Evolutionary conservation across 495 filamentous ascomycete genomes (phyloP), one percentile per base, ranked within the genome.

Genomic region (Xylaria palmicola): DNA sequence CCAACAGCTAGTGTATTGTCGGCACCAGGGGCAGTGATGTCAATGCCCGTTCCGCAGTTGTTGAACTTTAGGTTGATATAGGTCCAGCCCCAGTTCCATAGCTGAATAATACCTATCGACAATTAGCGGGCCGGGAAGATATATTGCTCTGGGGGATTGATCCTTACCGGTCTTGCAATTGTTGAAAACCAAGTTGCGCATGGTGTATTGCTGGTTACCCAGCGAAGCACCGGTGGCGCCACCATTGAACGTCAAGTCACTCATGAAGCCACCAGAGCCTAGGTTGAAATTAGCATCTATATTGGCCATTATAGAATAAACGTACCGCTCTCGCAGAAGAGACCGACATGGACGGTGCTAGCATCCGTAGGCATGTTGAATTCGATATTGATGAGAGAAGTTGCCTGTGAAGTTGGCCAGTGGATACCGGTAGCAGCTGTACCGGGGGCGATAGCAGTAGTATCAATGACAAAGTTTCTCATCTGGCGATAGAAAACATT

Each of bases 161-260:
- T 26, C n/a, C 53, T 56, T 44, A 56, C 56, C 75, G 17, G 77
- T 79, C 60, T 87, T 79, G 61, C 83, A 84, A 66, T 81, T 76
- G 64, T 80, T 79, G 70, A 93, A 89, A 10, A 74, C 80, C 20
- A 94, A 34, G 69, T 92, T 90, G 29, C 88, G 81, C 79, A 88
- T 89, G 0, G 90, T 92, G 59, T 87, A 94, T 70, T 93, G 90
- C 73, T 93, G 90, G 65, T 90, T 92, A 15, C 90, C 90, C 58
- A 91, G 67, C 39, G 79, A 80, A 20, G 82, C 79, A 34, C 85
- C 90, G 36, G 83, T 79, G 0, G 78, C 73, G n/a, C 91, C 91
- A 54, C 91, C 91, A 56, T 86, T 85, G 73, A 92, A 92, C 9
- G 82, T 78, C 66, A 86, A 65, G 43, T 84, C 80, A 2, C 75